Base-by-base conservation (phyloP, 805 yeast species). In the Torulaspora indica region DNA sequence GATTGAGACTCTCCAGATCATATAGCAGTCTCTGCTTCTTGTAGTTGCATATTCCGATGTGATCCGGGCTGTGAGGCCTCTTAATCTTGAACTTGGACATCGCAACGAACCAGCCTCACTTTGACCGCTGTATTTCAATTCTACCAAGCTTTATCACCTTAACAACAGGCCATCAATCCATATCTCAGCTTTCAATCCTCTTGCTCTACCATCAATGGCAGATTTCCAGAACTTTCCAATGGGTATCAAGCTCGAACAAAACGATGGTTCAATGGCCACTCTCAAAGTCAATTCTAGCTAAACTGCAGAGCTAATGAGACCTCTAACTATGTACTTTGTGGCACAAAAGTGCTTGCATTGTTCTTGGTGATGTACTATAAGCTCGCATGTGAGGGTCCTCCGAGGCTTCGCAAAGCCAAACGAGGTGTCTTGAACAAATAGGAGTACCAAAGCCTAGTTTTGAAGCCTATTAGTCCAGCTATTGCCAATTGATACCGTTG, bases 1-100 rank as follows among this genome's bases (percentile, higher is more conserved):
- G 29, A 20, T 43, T 37, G n/a, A 69, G 38, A 10, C 54, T 58
- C 20, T 57, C 64, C 13, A 69, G 53, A 47, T 66, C 71, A 15
- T 56, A 53, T 1, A 66, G 46, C 6, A 69, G 48, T 28, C 56
- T 51, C 34, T 53, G 61, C 34, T 60, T 57, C 46, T 69, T 69
- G 52, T 66, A 61, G 35, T 65, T 66, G 25, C 55, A 44, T 1
- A 56, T 51, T 8, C 61, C 61, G 8, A 54, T 46, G 2, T 43
- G 24, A 37, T 61, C 65, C 7, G 61, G 57, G 35, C 58, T 52
- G 37, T 52, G 61, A 8, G 56, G 51, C 40, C 67, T 49, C 40
- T 64, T 64, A 43, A 51, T 40, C 37, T 55, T 60, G 42, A 54
- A 46, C 25, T 36, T 47, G 22, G 43, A 33, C 17, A 29, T 41